Percentiles rank a stretch among this genome's conserved stretches.
Conservation (phyloP, 192 early-diverging fungal genomes). For the Backusella mclennaniae region DNA sequence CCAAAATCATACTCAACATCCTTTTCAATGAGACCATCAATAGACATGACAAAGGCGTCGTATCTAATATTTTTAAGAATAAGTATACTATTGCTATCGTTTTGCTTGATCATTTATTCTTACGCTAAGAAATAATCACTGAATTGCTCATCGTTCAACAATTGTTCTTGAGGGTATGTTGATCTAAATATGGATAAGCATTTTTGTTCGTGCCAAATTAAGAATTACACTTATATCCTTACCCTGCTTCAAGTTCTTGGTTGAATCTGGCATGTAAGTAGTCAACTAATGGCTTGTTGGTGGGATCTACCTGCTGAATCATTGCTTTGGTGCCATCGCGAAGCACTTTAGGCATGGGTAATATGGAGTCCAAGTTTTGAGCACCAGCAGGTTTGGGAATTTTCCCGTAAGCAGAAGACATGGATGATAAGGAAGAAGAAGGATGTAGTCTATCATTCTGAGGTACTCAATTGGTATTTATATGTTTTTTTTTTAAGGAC, state of each 20-base stretch:
- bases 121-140: conserved; percentile 49
- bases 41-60: conserved; percentile 53
- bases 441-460: background rate
- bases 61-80: conserved; percentile 11
- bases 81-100: background rate
- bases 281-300: conserved; percentile 28
- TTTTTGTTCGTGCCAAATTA: background rate
- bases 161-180: conserved; percentile 69
- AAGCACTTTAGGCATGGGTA: conserved; percentile 25
- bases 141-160: conserved; percentile 42
- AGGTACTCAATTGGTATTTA: background rate
- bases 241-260: conserved; percentile 58
- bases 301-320: conserved; percentile 23
- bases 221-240: background rate
- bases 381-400: conserved; percentile 25
- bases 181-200: conserved; percentile 30
- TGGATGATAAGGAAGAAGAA: conserved; percentile 6
- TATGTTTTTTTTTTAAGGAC: background rate
- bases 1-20: conserved; percentile 40
- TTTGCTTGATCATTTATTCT: background rate
- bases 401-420: conserved; percentile 46
- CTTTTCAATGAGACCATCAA: conserved; percentile 26
- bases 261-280: conserved; percentile 59
- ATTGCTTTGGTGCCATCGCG: conserved; percentile 8
- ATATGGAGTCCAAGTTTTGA: background rate